Evolutionary conservation across 345 rosid species (phyloP), one percentile per base, ranked within the genome.

Genomic region (Citrus unshiu): DNA sequence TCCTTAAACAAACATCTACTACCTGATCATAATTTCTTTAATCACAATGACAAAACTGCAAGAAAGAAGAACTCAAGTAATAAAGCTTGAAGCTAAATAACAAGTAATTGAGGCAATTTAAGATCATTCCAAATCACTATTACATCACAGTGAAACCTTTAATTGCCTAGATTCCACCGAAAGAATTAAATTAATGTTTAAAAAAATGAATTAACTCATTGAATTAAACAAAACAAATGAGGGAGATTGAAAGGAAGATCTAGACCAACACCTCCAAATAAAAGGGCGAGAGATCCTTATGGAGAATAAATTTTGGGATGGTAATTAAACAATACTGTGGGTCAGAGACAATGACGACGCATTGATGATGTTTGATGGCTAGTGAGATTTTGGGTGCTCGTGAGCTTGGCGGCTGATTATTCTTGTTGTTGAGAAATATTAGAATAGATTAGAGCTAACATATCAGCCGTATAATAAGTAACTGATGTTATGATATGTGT

Each of bases 271-370:
- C 79, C 72, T 64, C 78, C 76, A 81, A 73, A 72, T 2, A 76
- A 76, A 67, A 78, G 74, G 87, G 75, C 56, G 81, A 78, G 68
- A 77, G 73, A 86, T 81, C 84, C 57, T 78, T 88, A 76, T 78
- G 76, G 79, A 78, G 79, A 83, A 87, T 88, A 68, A 90, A 79
- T 78, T 64, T 70, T 59, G 72, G 43, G 61, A 58, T 76, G 79
- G 67, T 51, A 76, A 77, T 46, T 49, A 76, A 71, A 69, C 46
- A 76, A 63, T 73, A 63, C 62, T 83, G 77, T 73, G 76, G 8
- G 40, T 37, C 9, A 37, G 40, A 37, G 40, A 37, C 40, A 37
- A 39, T 8, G 43, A 39, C 10, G 43, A 39, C 3, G 2, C 43
- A 9, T 2, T 39, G 12, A 9, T 39, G 43, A 3, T 39, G 43